These are phyloP conservation scores for Passalora sequoiae DNA, from an alignment of 2,329 filamentous ascomycete genomes.

Conservation along the genomic window DNA sequence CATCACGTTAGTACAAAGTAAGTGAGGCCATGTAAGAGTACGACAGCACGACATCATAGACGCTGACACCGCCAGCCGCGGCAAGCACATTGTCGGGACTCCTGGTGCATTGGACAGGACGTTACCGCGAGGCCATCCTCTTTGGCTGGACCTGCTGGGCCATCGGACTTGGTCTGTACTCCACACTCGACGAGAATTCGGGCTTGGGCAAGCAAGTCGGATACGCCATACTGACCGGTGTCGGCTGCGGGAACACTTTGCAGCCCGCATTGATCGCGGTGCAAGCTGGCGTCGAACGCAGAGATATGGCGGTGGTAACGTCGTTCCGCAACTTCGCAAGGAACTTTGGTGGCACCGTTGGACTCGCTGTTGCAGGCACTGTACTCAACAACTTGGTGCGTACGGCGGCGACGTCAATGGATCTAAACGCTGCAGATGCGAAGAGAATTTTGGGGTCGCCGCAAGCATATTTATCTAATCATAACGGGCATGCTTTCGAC, in stretches of 20 bases:
- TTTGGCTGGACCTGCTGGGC: constrained; percentile 31
- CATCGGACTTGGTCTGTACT: constrained; percentile 18
- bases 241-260: constrained; percentile 51
- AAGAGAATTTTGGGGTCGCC: constrained; percentile 14
- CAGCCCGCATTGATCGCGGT: constrained; percentile 53
- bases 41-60: no score
- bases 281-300: constrained; percentile 46
- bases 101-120: constrained; percentile 20
- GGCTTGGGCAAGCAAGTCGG: constrained; percentile 52
- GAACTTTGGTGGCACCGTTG: constrained; percentile 40
- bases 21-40: no score
- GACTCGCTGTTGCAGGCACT: constrained; percentile 15
- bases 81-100: constrained; percentile 19
- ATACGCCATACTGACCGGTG: constrained; percentile 49
- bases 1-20: constrained; percentile 17
- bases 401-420: constrained; percentile 7
- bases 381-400: constrained; percentile 16
- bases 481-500: constrained; percentile 23
- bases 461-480: constrained; percentile 14
- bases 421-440: constrained; percentile 10
- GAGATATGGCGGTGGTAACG: constrained; percentile 49
- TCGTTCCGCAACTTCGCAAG: constrained; percentile 49
- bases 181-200: constrained; percentile 24
- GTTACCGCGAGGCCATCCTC: constrained; percentile 38
- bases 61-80: constrained; percentile 1